Conservation (phyloP, 1,284 basidiomycete genomes). For the Earliella scabrosa region DNA sequence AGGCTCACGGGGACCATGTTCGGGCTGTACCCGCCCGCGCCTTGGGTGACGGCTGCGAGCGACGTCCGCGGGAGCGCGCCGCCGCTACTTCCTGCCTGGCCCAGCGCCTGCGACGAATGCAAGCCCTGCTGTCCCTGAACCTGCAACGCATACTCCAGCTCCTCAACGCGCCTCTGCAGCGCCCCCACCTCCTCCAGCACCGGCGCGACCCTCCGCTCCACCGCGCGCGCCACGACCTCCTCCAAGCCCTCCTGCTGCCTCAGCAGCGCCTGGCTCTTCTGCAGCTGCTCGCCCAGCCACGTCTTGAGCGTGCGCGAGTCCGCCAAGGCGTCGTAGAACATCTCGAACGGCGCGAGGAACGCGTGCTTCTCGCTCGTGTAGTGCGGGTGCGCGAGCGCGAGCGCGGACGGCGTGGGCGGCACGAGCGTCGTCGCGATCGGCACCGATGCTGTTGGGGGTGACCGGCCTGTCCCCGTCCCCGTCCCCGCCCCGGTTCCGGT, state of each 20-base stretch:
- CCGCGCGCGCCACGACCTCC: slow-evolving; percentile 56
- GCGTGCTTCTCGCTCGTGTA: slow-evolving; percentile 68
- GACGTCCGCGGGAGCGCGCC: slow-evolving; percentile 13
- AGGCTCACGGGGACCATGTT: slow-evolving; percentile 22
- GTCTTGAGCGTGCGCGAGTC: slow-evolving; percentile 74
- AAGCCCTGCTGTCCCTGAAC: not conserved
- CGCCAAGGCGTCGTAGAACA: slow-evolving; percentile 78
- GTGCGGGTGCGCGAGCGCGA: slow-evolving; percentile 54
- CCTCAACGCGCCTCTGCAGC: slow-evolving; percentile 52
- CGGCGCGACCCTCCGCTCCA: slow-evolving; percentile 57
- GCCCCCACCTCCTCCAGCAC: slow-evolving; percentile 61
- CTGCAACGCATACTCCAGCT: slow-evolving; percentile 32
- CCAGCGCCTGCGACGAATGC: no score
- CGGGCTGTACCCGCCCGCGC: slow-evolving; percentile 20
- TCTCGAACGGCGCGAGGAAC: slow-evolving; percentile 77
- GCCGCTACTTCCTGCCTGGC: not conserved
- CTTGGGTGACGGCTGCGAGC: slow-evolving; percentile 9
- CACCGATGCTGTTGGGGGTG: slow-evolving; percentile 57
- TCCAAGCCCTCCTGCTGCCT: slow-evolving; percentile 62
- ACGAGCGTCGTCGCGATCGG: slow-evolving; percentile 65
- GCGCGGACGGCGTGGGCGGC: slow-evolving; percentile 65
- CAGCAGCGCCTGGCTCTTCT: slow-evolving; percentile 57
- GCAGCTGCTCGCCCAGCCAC: slow-evolving; percentile 74
- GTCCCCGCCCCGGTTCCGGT: no score
- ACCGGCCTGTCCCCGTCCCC: slow-evolving; percentile 37